phyloP scores from a whole-genome alignment of 2,329 filamentous ascomycete genomes.

The Plectosphaerella sp. region DNA sequence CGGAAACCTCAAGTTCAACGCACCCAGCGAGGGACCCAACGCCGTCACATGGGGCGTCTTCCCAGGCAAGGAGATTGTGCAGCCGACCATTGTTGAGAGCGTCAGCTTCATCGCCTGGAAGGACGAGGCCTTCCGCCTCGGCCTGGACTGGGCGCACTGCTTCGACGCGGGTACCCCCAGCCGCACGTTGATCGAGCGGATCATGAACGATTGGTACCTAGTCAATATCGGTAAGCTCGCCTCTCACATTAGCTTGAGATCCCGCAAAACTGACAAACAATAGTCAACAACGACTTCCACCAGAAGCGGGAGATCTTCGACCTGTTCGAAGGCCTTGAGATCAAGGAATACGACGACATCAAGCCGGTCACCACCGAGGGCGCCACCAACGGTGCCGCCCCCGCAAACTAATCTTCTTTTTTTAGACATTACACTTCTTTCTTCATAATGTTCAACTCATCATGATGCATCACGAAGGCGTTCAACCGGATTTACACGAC shows the following conservation, averaged over 20 bases:
- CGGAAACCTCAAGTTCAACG: constrained; percentile 76
- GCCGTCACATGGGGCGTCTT: constrained; percentile 99
- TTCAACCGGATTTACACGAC: constrained; percentile 20
- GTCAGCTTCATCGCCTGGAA: constrained; percentile 98
- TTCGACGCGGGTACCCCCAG: constrained; percentile 74
- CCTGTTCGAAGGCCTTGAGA: constrained; percentile 73
- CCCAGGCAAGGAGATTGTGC: constrained; percentile 98
- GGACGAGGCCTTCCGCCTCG: constrained; percentile 92
- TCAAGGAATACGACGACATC: constrained; percentile 55
- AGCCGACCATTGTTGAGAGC: constrained; percentile 98
- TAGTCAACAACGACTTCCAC: constrained; percentile 98
- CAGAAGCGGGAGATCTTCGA: constrained; percentile 76
- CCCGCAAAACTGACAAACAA: not conserved
- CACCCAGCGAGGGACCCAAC: constrained; percentile 81
- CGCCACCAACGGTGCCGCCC: constrained; percentile 9
- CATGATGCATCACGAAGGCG: constrained; percentile 12
- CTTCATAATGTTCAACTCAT: constrained; percentile 5
- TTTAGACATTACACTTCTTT: not conserved
- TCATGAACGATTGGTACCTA: constrained; percentile 90
- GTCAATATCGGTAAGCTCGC: constrained; percentile 79
- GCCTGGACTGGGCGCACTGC: constrained; percentile 91
- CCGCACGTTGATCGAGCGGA: constrained; percentile 70
- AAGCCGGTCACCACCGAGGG: constrained; percentile 15
- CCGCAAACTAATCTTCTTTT: constrained; percentile 6
- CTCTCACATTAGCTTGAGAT: not conserved